Percentiles rank a stretch among this genome's conserved stretches.
Conservation (phyloP, 176 grass and related monocot species). For the Poa pratensis region DNA sequence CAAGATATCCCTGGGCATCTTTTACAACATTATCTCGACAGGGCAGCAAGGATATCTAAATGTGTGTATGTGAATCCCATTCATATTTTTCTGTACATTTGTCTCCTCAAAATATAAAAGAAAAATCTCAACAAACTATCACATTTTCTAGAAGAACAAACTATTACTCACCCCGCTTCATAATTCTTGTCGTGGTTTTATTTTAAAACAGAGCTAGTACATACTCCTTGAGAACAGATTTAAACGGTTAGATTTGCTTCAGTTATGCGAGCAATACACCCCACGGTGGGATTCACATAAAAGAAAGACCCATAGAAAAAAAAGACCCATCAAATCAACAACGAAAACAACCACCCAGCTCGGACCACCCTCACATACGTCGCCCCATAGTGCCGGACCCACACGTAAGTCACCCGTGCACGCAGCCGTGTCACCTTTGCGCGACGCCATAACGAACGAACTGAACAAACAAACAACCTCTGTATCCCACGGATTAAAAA, state of each 20-base stretch:
- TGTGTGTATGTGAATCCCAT: background rate
- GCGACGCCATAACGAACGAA: conserved; percentile 21
- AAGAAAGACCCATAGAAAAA: too few species aligned
- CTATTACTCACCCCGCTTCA: background rate
- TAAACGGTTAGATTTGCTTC: background rate
- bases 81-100: background rate
- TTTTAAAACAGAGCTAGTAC: background rate
- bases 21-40: too few species aligned
- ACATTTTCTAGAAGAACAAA: background rate
- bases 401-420: background rate
- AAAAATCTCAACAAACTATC: background rate
- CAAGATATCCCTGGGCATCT: too few species aligned
- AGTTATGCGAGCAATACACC: too few species aligned
- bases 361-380: background rate
- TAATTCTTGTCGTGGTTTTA: background rate
- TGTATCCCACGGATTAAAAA: background rate
- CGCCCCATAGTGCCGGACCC: background rate
- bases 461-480: background rate
- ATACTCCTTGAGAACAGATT: background rate
- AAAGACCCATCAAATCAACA: background rate
- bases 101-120: background rate
- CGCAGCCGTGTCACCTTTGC: background rate
- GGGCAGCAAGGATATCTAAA: background rate
- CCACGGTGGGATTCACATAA: too few species aligned
- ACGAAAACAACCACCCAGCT: background rate